phyloP scores from a whole-genome alignment of 1,284 basidiomycete species.

The Coniferiporia sulphurascens region DNA sequence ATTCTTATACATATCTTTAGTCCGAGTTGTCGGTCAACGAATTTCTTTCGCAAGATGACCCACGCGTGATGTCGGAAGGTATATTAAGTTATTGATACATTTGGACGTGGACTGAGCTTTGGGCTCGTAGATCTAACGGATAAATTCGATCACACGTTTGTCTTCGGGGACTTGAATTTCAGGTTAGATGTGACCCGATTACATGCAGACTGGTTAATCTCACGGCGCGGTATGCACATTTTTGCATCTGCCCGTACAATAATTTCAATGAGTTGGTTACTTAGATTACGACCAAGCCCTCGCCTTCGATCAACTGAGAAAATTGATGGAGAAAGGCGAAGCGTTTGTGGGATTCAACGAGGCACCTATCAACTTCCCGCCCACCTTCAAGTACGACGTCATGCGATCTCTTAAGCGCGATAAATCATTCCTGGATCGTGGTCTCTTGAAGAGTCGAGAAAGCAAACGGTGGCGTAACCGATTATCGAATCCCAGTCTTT shows the following conservation, averaged over 20 bases:
- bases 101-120: constrained; percentile 10
- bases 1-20: constrained; percentile 30
- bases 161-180: constrained; percentile 81
- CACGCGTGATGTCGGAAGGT: constrained; percentile 65
- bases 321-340: constrained; percentile 58
- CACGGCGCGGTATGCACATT: neutral
- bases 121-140: constrained; percentile 62
- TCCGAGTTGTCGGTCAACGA: constrained; percentile 60
- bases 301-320: constrained; percentile 76
- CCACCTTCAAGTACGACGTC: constrained; percentile 85
- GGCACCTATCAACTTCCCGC: constrained; percentile 67
- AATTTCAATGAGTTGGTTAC: constrained; percentile 6
- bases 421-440: constrained; percentile 37
- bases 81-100: constrained; percentile 4
- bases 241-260: constrained; percentile 51
- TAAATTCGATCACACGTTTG: constrained; percentile 78
- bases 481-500: constrained; percentile 18
- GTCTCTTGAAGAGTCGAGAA: constrained; percentile 47
- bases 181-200: constrained; percentile 67
- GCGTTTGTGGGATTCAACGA: constrained; percentile 69
- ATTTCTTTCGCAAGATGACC: constrained; percentile 60
- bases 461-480: constrained; percentile 49
- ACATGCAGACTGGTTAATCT: constrained; percentile 60
- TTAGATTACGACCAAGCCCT: constrained; percentile 68
- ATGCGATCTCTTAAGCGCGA: constrained; percentile 47